Percentiles rank a stretch among this genome's conserved stretches.
Evolutionary conservation across 148 eudicot genomes (phyloP).

Genomic region (Rhododendron williamsianum): DNA sequence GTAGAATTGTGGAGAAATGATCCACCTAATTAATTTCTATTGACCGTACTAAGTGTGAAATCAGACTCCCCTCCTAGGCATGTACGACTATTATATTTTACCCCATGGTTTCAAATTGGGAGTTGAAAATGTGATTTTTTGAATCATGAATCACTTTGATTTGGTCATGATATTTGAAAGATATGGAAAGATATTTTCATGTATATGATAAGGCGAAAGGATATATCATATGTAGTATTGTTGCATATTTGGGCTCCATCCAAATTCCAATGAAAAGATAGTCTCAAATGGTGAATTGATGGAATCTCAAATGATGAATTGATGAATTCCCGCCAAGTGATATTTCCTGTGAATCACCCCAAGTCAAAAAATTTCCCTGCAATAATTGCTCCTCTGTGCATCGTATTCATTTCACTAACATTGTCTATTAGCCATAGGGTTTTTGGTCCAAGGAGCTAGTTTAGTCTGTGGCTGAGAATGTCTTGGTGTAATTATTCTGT

Average conservation of each 20-base stretch:
- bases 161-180: neutral
- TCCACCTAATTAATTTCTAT: neutral
- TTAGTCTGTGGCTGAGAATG: no score
- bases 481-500: no score
- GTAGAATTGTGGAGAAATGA: neutral
- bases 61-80: no score
- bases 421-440: no score
- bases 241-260: no score
- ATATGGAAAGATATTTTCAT: no score
- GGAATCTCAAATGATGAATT: neutral
- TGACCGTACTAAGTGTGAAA: neutral
- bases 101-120: neutral
- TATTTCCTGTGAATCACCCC: neutral
- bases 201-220: no score
- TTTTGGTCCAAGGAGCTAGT: no score
- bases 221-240: no score
- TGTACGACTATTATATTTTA: neutral
- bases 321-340: neutral
- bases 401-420: neutral
- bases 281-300: neutral
- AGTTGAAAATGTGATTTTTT: neutral
- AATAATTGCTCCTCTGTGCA: neutral
- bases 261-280: neutral
- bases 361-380: neutral
- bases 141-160: neutral